Conservation (phyloP, 306 rosid species). For the Alnus glutinosa region DNA sequence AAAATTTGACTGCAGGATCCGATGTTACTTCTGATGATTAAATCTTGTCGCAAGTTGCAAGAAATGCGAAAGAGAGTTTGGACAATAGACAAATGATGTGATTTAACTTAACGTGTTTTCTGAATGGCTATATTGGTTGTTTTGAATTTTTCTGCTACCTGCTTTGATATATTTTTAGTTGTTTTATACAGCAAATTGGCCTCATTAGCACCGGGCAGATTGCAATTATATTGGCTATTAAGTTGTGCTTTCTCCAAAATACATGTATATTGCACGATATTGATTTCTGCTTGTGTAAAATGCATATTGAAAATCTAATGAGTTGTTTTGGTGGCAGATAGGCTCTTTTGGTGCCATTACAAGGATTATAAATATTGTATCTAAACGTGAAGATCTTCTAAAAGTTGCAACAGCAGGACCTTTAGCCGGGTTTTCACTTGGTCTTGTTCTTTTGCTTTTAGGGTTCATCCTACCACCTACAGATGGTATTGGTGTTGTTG, state of each 20-base stretch:
- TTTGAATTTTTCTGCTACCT: neutral
- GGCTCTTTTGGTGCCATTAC: constrained; percentile 98
- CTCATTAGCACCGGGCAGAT: neutral
- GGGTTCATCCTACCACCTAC: constrained; percentile 90
- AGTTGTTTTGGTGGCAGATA: constrained; percentile 88
- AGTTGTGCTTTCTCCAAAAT: constrained; percentile 10
- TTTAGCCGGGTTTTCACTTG: constrained; percentile 82
- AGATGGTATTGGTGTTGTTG: constrained; percentile 81
- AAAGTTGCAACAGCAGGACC: constrained; percentile 97
- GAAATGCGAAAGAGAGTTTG: neutral
- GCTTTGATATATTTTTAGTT: neutral
- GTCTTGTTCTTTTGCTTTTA: constrained; percentile 73
- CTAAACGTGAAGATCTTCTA: constrained; percentile 90
- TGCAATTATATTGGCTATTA: neutral
- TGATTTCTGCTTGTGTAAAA: neutral
- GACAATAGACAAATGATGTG: neutral
- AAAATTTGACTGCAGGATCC: neutral
- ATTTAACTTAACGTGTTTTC: neutral
- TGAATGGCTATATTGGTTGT: neutral
- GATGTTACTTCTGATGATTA: neutral
- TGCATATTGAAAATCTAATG: constrained; percentile 42
- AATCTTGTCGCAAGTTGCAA: constrained; percentile 1
- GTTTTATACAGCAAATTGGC: neutral
- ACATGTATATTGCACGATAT: neutral
- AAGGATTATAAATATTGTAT: constrained; percentile 81